phyloP scores from a whole-genome alignment of 2,329 filamentous ascomycete species.

The Fusarium pseudograminearum region DNA sequence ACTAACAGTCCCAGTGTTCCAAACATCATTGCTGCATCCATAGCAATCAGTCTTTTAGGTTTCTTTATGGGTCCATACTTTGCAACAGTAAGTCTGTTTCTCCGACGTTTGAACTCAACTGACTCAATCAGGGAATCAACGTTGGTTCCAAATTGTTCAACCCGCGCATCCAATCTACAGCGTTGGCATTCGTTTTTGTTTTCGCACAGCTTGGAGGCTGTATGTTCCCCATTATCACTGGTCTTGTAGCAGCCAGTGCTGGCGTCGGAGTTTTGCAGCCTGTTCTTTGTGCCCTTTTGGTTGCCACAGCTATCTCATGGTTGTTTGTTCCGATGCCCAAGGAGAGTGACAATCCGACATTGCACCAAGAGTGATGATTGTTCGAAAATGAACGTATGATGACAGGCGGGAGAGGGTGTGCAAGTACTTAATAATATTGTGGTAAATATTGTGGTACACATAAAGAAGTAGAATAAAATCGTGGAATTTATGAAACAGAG shows the following conservation, averaged over 20 bases:
- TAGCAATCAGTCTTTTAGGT: conserved; percentile 66
- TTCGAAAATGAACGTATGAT: too few species aligned
- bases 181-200: conserved; percentile 65
- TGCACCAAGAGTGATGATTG: conserved; percentile 51
- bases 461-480: neutral
- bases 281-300: conserved; percentile 61
- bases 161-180: conserved; percentile 51
- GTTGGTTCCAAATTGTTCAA: conserved; percentile 65
- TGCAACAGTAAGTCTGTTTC: conserved; percentile 58
- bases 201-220: conserved; percentile 67
- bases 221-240: conserved; percentile 67
- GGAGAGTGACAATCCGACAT: conserved; percentile 44
- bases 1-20: conserved; percentile 51
- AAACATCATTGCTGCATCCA: conserved; percentile 62
- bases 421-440: too few species aligned
- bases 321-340: conserved; percentile 57
- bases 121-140: conserved; percentile 60
- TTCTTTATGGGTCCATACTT: conserved; percentile 71
- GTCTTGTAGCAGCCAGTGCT: conserved; percentile 59
- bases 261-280: conserved; percentile 65
- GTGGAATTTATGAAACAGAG: too few species aligned
- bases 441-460: too few species aligned
- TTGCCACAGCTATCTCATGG: conserved; percentile 61
- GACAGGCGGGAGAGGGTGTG: too few species aligned
- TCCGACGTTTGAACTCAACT: neutral